A percentile compares a stretch with the other conserved stretches of the same genome.
Evolutionary conservation across 768 basidiomycete genomes (phyloP).

Genomic region (Russula emetica): DNA sequence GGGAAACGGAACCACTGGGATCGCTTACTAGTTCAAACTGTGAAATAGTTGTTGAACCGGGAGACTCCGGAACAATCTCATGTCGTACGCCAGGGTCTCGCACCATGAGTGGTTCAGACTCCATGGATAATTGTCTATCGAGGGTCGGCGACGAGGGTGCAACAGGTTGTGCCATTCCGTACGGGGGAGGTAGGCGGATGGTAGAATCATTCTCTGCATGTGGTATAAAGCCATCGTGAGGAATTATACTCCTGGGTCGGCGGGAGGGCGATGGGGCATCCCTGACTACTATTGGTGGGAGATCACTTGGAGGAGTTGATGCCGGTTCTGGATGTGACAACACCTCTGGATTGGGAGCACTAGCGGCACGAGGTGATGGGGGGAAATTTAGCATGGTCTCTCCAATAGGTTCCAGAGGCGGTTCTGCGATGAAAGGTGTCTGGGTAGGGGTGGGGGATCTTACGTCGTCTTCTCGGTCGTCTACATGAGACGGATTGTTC

Average conservation of each 20-base stretch:
- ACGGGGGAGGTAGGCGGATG: conserved; percentile 27
- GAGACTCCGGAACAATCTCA: conserved; percentile 21
- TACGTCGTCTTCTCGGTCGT: conserved; percentile 15
- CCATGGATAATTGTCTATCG: not conserved
- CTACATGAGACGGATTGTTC: conserved; percentile 6
- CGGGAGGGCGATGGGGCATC: conserved; percentile 15
- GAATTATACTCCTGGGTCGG: conserved; percentile 22
- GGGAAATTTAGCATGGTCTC: conserved; percentile 26
- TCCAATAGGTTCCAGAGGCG: conserved; percentile 26
- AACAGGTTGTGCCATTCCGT: conserved; percentile 21
- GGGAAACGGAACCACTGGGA: conserved; percentile 16
- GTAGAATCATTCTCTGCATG: conserved; percentile 18
- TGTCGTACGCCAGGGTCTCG: conserved; percentile 21
- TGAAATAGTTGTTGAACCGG: conserved; percentile 28
- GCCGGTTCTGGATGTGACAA: conserved; percentile 1
- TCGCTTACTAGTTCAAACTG: conserved; percentile 28
- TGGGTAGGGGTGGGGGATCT: not conserved
- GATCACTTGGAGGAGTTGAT: not conserved
- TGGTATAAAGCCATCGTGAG: conserved; percentile 26
- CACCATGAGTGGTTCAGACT: conserved; percentile 26
- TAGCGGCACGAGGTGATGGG: conserved; percentile 8
- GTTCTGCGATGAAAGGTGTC: not conserved
- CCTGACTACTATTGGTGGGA: conserved; percentile 14
- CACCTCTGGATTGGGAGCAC: conserved; percentile 1
- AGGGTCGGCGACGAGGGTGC: conserved; percentile 4